Conservation (phyloP, 2,329 filamentous ascomycete genomes). For the Xylariaceae sp. region DNA sequence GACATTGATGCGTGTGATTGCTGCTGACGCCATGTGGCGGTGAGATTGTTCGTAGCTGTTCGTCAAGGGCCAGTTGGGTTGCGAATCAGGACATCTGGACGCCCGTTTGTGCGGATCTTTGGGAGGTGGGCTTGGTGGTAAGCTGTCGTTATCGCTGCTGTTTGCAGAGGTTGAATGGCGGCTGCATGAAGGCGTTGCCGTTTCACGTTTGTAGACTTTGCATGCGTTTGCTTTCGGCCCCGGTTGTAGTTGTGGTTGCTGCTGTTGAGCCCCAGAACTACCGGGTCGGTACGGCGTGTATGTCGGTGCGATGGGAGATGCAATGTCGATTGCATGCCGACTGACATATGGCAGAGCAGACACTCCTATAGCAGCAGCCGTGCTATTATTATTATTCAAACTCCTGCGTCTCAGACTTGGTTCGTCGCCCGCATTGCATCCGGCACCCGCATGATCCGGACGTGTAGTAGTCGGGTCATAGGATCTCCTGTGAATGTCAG, state of each 20-base stretch:
- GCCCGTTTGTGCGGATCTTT: no score
- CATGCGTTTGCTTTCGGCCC: no score
- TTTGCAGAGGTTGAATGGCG: no score
- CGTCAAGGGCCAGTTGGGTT: no score
- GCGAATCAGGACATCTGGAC: no score
- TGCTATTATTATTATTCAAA: not conserved
- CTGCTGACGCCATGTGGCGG: no score
- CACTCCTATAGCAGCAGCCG: no score
- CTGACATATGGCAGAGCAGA: no score
- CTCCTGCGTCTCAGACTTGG: not conserved
- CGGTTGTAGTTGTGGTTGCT: not conserved
- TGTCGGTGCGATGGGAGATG: not conserved
- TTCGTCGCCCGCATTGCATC: not conserved
- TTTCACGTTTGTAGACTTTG: not conserved
- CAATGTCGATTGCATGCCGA: not conserved
- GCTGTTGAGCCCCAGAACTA: no score
- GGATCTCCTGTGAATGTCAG: not conserved
- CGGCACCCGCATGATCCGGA: not conserved
- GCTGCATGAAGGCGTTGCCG: not conserved
- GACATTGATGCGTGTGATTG: not conserved
- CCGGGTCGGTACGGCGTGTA: conserved; percentile 16
- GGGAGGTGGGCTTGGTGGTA: no score
- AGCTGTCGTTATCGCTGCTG: no score
- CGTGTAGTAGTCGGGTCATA: not conserved
- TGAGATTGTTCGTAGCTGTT: no score